phyloP scores from a whole-genome alignment of 306 rosid genomes.

The Trifolium pratense region DNA sequence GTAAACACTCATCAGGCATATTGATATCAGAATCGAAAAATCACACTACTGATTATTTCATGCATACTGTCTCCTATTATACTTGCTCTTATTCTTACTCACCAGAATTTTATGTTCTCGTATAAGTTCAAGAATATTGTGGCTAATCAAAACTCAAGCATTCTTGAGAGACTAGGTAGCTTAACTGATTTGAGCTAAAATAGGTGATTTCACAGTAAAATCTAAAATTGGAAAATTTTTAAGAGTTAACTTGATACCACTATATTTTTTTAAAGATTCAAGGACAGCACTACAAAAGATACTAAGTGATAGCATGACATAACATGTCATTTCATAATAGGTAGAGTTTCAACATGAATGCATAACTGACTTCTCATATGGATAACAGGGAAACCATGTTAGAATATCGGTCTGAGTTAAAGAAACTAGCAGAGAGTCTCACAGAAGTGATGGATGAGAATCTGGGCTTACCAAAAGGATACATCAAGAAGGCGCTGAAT shows the following conservation, averaged over 20 bases:
- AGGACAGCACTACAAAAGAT: conserved; percentile 18
- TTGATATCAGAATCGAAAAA: conserved; percentile 18
- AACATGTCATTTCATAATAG: not conserved
- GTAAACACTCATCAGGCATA: conserved; percentile 18
- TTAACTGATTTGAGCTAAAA: not conserved
- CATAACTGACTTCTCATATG: conserved; percentile 26
- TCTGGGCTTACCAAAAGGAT: conserved; percentile 70
- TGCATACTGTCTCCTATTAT: conserved; percentile 8
- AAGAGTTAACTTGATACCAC: conserved; percentile 5
- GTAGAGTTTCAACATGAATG: conserved; percentile 32
- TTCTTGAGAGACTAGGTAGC: no score
- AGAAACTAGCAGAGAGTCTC: conserved; percentile 66
- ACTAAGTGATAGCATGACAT: conserved; percentile 18
- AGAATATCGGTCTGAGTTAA: conserved; percentile 72
- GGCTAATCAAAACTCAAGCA: not conserved
- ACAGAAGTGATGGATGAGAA: conserved; percentile 96
- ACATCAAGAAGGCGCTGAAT: conserved; percentile 75
- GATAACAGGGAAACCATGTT: conserved; percentile 81
- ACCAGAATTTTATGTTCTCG: not conserved
- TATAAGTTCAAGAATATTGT: not conserved
- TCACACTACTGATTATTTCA: conserved; percentile 12
- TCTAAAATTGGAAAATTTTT: conserved; percentile 10
- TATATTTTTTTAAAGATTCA: not conserved
- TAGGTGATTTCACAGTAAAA: conserved; percentile 4
- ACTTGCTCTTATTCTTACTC: not conserved